These are phyloP conservation scores for Aspergillus oerlinghausenensis DNA, from an alignment of 2,329 filamentous ascomycete genomes.

Conservation along the genomic window DNA sequence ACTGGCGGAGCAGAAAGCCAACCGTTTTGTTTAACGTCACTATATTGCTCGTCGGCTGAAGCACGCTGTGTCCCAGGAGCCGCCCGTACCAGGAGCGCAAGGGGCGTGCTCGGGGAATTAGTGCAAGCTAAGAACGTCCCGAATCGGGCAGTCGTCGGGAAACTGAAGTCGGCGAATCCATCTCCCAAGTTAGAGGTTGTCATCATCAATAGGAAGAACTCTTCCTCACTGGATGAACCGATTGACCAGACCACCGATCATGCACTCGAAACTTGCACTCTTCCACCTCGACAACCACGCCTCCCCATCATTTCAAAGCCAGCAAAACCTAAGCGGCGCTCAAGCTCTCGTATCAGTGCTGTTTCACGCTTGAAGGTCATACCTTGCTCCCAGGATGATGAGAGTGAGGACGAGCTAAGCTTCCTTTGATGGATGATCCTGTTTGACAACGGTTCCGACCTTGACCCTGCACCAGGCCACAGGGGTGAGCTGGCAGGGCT, in stretches of 20 bases:
- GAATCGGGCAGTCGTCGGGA: not conserved
- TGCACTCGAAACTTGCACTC: not conserved
- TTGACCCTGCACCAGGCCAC: not conserved
- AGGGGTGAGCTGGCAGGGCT: no score
- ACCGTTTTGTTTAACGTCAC: not conserved
- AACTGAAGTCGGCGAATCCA: not conserved
- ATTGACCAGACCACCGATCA: not conserved
- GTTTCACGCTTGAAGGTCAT: constrained; percentile 15
- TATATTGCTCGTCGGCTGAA: constrained; percentile 4
- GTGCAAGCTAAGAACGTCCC: constrained; percentile 11
- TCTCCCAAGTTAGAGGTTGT: constrained; percentile 26
- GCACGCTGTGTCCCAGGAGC: constrained; percentile 12
- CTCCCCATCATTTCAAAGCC: not conserved
- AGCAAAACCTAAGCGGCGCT: not conserved
- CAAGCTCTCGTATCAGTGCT: not conserved
- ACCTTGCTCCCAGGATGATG: constrained; percentile 25
- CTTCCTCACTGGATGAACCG: not conserved
- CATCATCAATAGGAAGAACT: constrained; percentile 23
- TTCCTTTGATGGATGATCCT: constrained; percentile 23
- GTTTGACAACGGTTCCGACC: not conserved
- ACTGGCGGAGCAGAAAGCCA: not conserved
- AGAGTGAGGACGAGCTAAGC: constrained; percentile 38
- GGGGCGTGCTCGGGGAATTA: constrained; percentile 15
- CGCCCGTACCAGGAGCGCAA: constrained; percentile 16
- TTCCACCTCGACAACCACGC: not conserved